Evolutionary conservation across 805 yeast genomes (phyloP), one percentile per base, ranked within the genome.

Genomic region (Cephaloascus albidus): DNA sequence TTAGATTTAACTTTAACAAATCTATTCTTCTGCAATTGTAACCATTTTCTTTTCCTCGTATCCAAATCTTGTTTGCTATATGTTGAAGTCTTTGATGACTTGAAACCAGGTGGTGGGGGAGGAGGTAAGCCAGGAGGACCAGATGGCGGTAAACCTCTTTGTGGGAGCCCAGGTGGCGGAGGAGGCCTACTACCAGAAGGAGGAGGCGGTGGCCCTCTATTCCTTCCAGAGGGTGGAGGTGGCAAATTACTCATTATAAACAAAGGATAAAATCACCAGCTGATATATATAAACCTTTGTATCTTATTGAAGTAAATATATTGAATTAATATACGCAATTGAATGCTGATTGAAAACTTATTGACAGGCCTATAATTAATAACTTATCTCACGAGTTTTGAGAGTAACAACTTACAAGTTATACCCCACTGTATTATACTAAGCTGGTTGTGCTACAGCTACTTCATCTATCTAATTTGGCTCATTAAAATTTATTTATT

Each of bases 1-100:
- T 53, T 43, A 17, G 51, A 40, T 41, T 37, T 48, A 33, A 39
- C 33, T 18, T 62, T 65, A 16, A 67, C 59, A 53, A 70, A 81
- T 42, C 84, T 61, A 33, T 54, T 57, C 51, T 81, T 83, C 48
- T 84, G 95, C 2, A 73, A 36, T 40, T 68, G 74, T 8, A 70
- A 61, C 94, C 93, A 85, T 47, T 70, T 67, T 41, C 67, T 61
- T 43, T 74, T 71, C 39, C 75, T 63, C 18, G 57, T 52, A 20
- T 66, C 64, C 4, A 78, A 57, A 36, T 63, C 65, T 3, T 43
- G 34, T 39, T 39, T 18, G 38, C 41, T 14, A 36, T 40, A 37
- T 46, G 43, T 38, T 37, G 39, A 18, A 16, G 36, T 17, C 23
- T 23, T 23, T 12, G 28, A 23, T 23, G 10, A 6, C 36, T 46